Conservation (phyloP, 2,329 filamentous ascomycete species). For the Didymella pomorum region DNA sequence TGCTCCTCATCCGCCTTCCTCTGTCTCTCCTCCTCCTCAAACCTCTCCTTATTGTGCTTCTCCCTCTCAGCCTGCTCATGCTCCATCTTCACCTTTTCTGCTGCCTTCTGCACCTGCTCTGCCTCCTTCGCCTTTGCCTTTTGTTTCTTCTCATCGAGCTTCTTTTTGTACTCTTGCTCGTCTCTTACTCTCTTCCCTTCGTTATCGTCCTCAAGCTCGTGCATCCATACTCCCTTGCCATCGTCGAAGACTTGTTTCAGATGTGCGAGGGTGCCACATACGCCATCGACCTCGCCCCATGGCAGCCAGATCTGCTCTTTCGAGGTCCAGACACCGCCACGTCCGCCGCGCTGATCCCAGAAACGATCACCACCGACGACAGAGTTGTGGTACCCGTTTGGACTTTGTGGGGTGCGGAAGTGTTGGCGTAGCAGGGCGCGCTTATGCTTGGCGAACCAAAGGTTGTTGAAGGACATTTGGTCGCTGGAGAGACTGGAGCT, state of each 20-base stretch:
- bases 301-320: constrained; percentile 57
- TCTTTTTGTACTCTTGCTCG: constrained; percentile 25
- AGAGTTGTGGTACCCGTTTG: constrained; percentile 54
- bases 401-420: constrained; percentile 55
- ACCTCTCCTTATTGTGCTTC: constrained; percentile 15
- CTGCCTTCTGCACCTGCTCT: constrained; percentile 11
- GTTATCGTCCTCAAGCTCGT: constrained; percentile 35
- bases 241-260: constrained; percentile 59
- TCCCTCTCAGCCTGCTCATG: constrained; percentile 16
- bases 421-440: constrained; percentile 61
- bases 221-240: constrained; percentile 53
- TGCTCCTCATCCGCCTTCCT: constrained; percentile 12
- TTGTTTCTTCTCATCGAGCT: constrained; percentile 23
- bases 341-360: constrained; percentile 61
- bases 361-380: constrained; percentile 57
- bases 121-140: constrained; percentile 26
- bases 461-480: constrained; percentile 52
- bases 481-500: constrained; percentile 15
- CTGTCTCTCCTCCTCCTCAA: constrained; percentile 15
- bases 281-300: constrained; percentile 56
- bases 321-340: constrained; percentile 64
- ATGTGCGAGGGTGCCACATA: constrained; percentile 46
- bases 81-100: constrained; percentile 20
- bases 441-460: constrained; percentile 60
- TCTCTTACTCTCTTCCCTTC: constrained; percentile 25